Evolutionary conservation across 2,329 filamentous ascomycete species (phyloP).

Genomic region (Apiospora koreana): DNA sequence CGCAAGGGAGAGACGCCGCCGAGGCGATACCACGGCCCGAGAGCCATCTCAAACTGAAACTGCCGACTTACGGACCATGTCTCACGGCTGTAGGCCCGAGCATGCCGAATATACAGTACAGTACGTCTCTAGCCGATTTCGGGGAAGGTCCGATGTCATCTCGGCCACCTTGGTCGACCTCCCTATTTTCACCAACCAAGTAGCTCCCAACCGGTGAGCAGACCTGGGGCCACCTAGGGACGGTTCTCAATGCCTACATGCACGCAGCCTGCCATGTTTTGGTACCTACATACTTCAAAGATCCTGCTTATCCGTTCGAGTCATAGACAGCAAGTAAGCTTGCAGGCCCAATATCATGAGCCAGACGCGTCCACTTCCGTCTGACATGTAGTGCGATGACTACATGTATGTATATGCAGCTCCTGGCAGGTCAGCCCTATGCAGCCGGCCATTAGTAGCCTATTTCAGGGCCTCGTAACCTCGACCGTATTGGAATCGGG

Average conservation of each 20-base stretch:
- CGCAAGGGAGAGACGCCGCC: neutral
- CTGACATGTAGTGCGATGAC: neutral
- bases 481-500: neutral
- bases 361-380: neutral
- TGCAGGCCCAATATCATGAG: neutral
- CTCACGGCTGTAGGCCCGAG: neutral
- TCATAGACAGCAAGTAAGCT: neutral
- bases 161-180: neutral
- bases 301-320: neutral
- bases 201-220: neutral
- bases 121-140: neutral
- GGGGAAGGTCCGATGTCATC: neutral
- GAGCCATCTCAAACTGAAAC: neutral
- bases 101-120: neutral
- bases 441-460: neutral
- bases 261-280: too few species aligned
- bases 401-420: neutral
- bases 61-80: neutral
- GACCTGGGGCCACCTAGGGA: neutral
- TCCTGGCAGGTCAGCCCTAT: constrained; percentile 5
- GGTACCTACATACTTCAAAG: neutral
- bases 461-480: neutral
- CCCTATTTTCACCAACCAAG: too few species aligned
- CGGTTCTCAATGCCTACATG: too few species aligned
- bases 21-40: neutral